Evolutionary conservation across 257 asterid species (phyloP), one percentile per base, ranked within the genome.

Genomic region (Agastache rugosa): DNA sequence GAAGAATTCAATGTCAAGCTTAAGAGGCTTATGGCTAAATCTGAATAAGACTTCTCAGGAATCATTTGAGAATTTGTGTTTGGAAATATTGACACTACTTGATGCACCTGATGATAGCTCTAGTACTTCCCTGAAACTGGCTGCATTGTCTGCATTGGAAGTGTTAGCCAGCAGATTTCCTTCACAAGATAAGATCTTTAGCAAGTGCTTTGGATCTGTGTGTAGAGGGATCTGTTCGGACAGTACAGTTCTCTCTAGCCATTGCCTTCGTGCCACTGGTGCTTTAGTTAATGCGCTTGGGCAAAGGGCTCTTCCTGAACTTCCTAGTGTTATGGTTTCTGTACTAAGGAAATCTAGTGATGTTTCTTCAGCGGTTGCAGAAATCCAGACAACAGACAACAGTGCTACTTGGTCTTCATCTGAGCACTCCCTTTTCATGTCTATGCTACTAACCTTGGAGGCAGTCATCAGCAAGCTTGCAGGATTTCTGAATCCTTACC

Each of bases 281-380:
- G 89, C 98, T 67, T 80, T 95, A 63, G 77, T 92, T 76, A 85
- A 83, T 72, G 96, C 93, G 20, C 93, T 95, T 67, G 99, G 99
- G 73, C 92, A 87, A 11, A 84, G 73, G 81, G 96, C 96, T 41
- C 88, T 92, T 67, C 86, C 87, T 34, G 90, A 87, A 84, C 97
- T 95, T 76, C 96, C 98, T 56, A 74, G 77, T 74, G 80, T 95
- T 63, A 90, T 95, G 96, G 82, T 69, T 72, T 67, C 74, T 77
- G 12, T 92, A 79, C 79, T 94, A 71, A 75, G 54, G 74, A 87
- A 81, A 78, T 82, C 87, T 73, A 55, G 53, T 58, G 86, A 76
- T 75, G 71, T 69, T 58, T 80, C 83, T 35, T 61, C 83, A 22
- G 65, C 60, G 15, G 64, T 71, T 61, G 79, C 76, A 71, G 83